These are phyloP conservation scores for Lachancea nothofagi DNA, from an alignment of 805 yeast genomes.

Conservation along the genomic window DNA sequence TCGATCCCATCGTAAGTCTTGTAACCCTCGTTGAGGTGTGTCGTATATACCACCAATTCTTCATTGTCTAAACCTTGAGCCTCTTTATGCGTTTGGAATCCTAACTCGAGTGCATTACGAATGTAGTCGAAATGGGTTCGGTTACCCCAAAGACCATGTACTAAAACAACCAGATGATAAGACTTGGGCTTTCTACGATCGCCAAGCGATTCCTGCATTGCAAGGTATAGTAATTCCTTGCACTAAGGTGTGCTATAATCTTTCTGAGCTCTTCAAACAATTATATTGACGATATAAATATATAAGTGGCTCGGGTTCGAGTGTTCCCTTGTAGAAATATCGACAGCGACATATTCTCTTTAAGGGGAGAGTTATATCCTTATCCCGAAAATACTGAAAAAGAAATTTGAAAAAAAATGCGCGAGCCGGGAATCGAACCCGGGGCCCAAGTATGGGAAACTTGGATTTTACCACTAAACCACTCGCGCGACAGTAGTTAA, in stretches of 20 bases:
- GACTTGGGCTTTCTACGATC: not conserved
- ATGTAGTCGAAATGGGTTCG: constrained; percentile 61
- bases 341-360: no score
- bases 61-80: constrained; percentile 18
- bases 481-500: no score
- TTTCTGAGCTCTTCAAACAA: no score
- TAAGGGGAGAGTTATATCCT: no score
- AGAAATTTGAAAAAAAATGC: no score
- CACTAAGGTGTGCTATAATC: no score
- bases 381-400: no score
- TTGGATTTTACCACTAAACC: constrained; percentile 27
- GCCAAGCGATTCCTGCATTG: constrained; percentile 4
- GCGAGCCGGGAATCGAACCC: constrained; percentile 30
- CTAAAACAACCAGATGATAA: constrained; percentile 54
- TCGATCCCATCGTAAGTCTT: constrained; percentile 85
- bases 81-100: constrained; percentile 16
- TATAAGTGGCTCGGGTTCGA: no score
- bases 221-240: not conserved
- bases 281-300: no score
- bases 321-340: no score
- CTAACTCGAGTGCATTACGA: constrained; percentile 40
- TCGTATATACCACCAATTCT: constrained; percentile 18
- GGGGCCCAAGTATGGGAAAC: constrained; percentile 28
- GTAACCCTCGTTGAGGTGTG: constrained; percentile 62
- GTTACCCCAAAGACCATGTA: constrained; percentile 76